Evolutionary conservation across 2,329 filamentous ascomycete species (phyloP), one percentile per base, ranked within the genome.

Genomic region (Chalara sp.): DNA sequence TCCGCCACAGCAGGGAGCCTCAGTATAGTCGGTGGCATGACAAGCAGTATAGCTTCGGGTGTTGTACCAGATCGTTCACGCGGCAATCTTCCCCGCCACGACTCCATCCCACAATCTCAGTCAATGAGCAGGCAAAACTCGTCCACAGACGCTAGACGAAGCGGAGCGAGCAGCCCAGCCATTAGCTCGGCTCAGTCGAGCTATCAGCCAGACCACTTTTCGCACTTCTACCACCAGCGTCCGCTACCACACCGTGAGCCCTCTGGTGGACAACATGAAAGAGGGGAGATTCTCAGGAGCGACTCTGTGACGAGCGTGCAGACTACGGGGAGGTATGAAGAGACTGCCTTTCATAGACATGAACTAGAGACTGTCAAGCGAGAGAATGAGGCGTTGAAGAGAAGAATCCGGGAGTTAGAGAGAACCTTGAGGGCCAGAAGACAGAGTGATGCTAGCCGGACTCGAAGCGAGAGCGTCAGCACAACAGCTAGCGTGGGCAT

Each of bases 301-400:
- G 58, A 61, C 39, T 58, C 56, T 31, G 47, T 60, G 7, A 65
- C 75, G 3, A 65, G 81, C 30, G 67, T 84, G 56, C 74, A 76
- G 2, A 79, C 74, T 2, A 84, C 80, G 0, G 65, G 72, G 8
- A 74, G 81, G 10, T 83, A 82, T 62, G 82, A 85, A 57, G 82
- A 86, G 65, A 79, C 79, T 1, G 76, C 76, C 0, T 76, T 75
- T 53, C 80, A 80, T 58, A 72, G 81, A 5, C 71, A 74, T 37
- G 82, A 86, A 61, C 69, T 86, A 0, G 82, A 86, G 29, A 68
- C 60, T 5, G 78, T 79, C 39, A 84, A 83, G 67, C 72, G 74
- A 44, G 83, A 86, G 66, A 86, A 86, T 53, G 82, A 86, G 48
- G 64, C 66, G 0, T 67, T 86, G 44, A 83, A 81, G 69, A 71